Conservation (phyloP, 108 stramenopile species). For the Fragilariopsis cylindrus region DNA sequence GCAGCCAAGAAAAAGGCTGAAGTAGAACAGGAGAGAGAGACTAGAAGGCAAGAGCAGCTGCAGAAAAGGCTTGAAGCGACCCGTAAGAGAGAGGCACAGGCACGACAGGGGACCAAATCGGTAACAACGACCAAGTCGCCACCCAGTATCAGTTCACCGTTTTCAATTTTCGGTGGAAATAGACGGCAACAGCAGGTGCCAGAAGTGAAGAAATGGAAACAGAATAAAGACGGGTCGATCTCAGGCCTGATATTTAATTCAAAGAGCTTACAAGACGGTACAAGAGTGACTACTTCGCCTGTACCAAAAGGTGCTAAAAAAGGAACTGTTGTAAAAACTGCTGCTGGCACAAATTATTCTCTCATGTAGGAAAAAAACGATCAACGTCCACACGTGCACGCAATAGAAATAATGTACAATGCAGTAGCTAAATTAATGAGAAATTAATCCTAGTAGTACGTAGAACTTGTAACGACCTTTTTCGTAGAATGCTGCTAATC, state of each 20-base stretch:
- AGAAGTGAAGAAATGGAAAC: constrained; percentile 43
- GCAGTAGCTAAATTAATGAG: too few species aligned
- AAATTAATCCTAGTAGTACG: too few species aligned
- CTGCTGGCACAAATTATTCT: constrained; percentile 73
- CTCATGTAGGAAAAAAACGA: constrained; percentile 41
- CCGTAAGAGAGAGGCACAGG: neutral
- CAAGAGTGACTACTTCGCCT: constrained; percentile 83
- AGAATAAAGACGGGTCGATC: constrained; percentile 73
- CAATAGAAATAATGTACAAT: too few species aligned
- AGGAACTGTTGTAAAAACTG: constrained; percentile 67
- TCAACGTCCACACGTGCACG: neutral
- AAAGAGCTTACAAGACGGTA: constrained; percentile 63
- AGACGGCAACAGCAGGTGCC: constrained; percentile 7
- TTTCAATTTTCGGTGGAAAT: constrained; percentile 10
- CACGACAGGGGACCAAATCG: neutral
- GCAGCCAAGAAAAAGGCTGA: neutral
- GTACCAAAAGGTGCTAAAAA: constrained; percentile 58
- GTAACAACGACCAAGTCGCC: neutral
- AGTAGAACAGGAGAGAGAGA: neutral
- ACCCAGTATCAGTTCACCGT: neutral
- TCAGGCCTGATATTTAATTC: constrained; percentile 76
- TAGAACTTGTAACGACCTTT: neutral
- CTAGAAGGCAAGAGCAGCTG: neutral
- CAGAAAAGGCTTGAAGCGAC: constrained; percentile 10
- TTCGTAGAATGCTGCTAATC: neutral